Conservation (phyloP, 2,329 filamentous ascomycete genomes). For the Aschersonia sp. region DNA sequence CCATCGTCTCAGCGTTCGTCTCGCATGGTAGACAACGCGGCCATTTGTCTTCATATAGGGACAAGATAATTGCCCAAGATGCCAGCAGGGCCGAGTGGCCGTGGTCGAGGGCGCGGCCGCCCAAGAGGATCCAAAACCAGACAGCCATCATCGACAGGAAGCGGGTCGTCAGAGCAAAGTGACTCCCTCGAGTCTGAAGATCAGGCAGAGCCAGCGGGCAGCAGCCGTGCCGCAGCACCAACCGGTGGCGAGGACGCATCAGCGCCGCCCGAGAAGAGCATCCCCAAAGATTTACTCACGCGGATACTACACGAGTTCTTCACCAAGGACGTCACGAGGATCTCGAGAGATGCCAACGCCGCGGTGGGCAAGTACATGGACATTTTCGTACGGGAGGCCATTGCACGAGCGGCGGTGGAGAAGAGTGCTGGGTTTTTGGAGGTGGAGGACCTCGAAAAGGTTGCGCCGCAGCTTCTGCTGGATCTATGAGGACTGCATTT, state of each 20-base stretch:
- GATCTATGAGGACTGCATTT: conserved; percentile 48
- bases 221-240: conserved; percentile 2
- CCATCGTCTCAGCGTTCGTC: too few relatives aligned
- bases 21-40: too few relatives aligned
- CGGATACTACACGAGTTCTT: conserved; percentile 72
- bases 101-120: conserved; percentile 18
- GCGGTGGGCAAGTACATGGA: conserved; percentile 78
- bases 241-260: conserved; percentile 17
- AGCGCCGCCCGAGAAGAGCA: conserved; percentile 26
- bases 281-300: conserved; percentile 63
- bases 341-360: conserved; percentile 63
- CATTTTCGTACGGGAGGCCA: conserved; percentile 78
- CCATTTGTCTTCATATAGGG: too few relatives aligned
- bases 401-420: conserved; percentile 64
- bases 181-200: conserved; percentile 22
- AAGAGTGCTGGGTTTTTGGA: conserved; percentile 59
- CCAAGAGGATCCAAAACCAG: conserved; percentile 14
- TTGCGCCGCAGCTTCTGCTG: conserved; percentile 70
- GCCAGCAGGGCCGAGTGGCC: conserved; percentile 15
- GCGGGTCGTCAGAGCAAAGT: conserved; percentile 13
- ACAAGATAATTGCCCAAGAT: conserved; percentile 12
- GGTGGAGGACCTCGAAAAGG: conserved; percentile 81
- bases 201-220: conserved; percentile 11
- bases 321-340: conserved; percentile 52
- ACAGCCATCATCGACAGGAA: conserved; percentile 8